Conservation (phyloP, 208 protist species). For the Trypanosoma conorhini region DNA sequence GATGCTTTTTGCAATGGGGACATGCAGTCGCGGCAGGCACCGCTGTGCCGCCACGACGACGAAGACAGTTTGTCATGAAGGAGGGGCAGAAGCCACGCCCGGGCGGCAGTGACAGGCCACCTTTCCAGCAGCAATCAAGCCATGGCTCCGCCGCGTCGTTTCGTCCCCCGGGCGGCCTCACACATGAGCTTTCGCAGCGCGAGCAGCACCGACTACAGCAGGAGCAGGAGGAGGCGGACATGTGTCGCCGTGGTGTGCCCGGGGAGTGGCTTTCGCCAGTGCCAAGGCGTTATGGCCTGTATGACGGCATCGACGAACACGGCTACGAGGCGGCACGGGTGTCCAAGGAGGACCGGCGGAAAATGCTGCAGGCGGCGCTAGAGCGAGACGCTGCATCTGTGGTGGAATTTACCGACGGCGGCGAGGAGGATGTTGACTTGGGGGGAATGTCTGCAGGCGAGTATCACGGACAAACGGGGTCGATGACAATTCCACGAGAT, state of each 20-base stretch:
- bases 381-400: constrained; percentile 58
- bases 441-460: constrained; percentile 60
- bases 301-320: constrained; percentile 75
- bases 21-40: constrained; percentile 8
- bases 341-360: constrained; percentile 46
- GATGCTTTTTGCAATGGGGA: constrained; percentile 19
- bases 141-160: background rate
- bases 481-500: constrained; percentile 77
- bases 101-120: background rate
- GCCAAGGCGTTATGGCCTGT: constrained; percentile 59
- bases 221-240: constrained; percentile 13
- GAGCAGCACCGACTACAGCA: constrained; percentile 32
- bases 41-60: constrained; percentile 19
- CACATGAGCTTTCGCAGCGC: constrained; percentile 37
- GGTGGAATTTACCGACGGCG: constrained; percentile 80
- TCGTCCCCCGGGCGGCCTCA: constrained; percentile 7
- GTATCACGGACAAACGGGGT: constrained; percentile 70
- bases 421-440: constrained; percentile 78
- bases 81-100: background rate
- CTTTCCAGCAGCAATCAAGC: background rate
- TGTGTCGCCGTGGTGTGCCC: constrained; percentile 27
- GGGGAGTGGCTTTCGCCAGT: constrained; percentile 70
- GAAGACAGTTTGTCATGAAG: constrained; percentile 30
- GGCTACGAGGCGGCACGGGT: constrained; percentile 29
- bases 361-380: constrained; percentile 54